Conservation (phyloP, 1,284 basidiomycete genomes). For the Cutaneotrichosporon cavernicola region DNA sequence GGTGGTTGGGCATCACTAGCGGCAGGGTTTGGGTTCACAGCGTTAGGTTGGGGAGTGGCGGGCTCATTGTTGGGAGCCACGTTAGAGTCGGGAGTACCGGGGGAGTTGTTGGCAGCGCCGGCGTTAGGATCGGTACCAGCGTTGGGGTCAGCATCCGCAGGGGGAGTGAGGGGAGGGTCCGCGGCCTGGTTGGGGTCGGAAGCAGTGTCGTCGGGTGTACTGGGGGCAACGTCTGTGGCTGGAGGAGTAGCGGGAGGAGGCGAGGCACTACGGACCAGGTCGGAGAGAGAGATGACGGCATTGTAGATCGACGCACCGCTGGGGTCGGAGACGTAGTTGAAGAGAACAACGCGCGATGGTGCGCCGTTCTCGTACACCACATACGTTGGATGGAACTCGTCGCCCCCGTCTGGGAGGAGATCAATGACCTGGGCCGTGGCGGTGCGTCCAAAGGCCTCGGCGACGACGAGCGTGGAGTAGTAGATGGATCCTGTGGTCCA, state of each 20-base stretch:
- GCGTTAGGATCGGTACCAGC: neutral
- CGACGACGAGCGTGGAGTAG: constrained; percentile 66
- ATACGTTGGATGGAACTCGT: constrained; percentile 67
- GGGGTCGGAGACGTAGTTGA: constrained; percentile 61
- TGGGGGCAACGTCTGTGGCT: neutral
- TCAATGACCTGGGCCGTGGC: constrained; percentile 64
- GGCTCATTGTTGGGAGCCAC: neutral
- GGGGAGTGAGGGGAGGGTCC: neutral
- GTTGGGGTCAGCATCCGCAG: neutral
- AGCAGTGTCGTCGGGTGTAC: neutral
- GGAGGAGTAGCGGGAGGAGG: neutral
- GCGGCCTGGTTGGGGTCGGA: constrained; percentile 26
- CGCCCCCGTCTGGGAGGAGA: constrained; percentile 38
- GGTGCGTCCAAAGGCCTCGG: constrained; percentile 66
- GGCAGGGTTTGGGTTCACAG: neutral
- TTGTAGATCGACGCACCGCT: constrained; percentile 54
- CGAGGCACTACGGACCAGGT: neutral
- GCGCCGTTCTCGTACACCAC: constrained; percentile 61
- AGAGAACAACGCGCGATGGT: constrained; percentile 62
- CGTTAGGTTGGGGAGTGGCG: neutral
- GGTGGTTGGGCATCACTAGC: neutral
- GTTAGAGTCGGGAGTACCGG: constrained; percentile 8
- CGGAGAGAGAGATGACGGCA: constrained; percentile 28
- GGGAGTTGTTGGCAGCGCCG: constrained; percentile 20
- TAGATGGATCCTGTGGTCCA: constrained; percentile 59